Percentiles rank a stretch among this genome's conserved stretches.
phyloP scores from a whole-genome alignment of 352 stramenopile genomes.

The Peronospora farinosa region DNA sequence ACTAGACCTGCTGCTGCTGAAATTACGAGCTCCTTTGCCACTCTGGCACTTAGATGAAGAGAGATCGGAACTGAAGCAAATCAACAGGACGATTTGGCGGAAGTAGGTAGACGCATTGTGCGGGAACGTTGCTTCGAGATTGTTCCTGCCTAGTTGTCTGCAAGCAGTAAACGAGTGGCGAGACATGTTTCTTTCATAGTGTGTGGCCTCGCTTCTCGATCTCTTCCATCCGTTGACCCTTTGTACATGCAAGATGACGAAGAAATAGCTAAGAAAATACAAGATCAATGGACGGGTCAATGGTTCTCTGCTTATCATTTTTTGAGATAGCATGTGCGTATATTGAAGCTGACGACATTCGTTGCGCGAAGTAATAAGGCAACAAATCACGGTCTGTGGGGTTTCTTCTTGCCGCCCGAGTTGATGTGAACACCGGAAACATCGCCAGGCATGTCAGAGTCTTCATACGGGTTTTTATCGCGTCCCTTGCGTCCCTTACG shows the following conservation, averaged over 20 bases:
- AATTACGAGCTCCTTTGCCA: slow-evolving; percentile 15
- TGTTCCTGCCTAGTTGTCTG: slow-evolving; percentile 14
- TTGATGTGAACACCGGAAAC: slow-evolving; percentile 56
- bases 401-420: slow-evolving; percentile 68
- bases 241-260: slow-evolving; percentile 25
- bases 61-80: slow-evolving; percentile 24
- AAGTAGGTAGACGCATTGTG: slow-evolving; percentile 21
- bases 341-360: slow-evolving; percentile 1
- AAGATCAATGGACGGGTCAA: slow-evolving; percentile 29
- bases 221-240: slow-evolving; percentile 20
- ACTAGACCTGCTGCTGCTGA: slow-evolving; percentile 33
- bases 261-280: slow-evolving; percentile 28
- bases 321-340: background rate
- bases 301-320: slow-evolving; percentile 1
- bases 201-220: slow-evolving; percentile 16
- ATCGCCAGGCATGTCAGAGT: slow-evolving; percentile 65
- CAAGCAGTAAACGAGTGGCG: slow-evolving; percentile 12
- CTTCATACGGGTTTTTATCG: slow-evolving; percentile 96
- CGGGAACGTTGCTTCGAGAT: slow-evolving; percentile 3
- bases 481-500: slow-evolving; percentile 94
- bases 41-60: slow-evolving; percentile 31
- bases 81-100: slow-evolving; percentile 17
- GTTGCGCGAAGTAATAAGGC: slow-evolving; percentile 7
- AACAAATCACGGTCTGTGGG: slow-evolving; percentile 35
- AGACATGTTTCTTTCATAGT: slow-evolving; percentile 31